Evolutionary conservation across 306 rosid genomes (phyloP), one percentile per base, ranked within the genome.

Genomic region (Medicago truncatula): DNA sequence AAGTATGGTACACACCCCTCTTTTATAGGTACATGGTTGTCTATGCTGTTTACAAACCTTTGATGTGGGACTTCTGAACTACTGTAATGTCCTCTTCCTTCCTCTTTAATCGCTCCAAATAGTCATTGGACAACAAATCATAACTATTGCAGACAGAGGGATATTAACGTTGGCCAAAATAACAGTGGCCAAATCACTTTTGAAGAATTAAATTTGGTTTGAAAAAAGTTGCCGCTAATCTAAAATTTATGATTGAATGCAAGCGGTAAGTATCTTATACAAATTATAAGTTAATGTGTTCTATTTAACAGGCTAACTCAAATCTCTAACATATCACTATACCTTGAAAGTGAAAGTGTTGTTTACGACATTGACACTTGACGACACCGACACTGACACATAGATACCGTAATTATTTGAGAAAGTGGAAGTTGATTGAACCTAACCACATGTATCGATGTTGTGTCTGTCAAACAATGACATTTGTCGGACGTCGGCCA

Each of bases 231-330:
- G 99, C 97, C 52, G 97, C 98, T 67, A 96, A 91, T 78, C 96
- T 5, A 97, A 96, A 87, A 96, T 92, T 75, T 90, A 90, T 79
- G 97, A 92, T 79, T 83, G 92, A 70, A 92, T 96, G 99, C 98
- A 92, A 74, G 97, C 99, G 46, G 99, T 96, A 83, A 83, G 99
- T 85, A 23, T 67, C 25, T 34, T 78, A n/a, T n/a, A n/a, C n/a
- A n/a, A n/a, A n/a, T n/a, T n/a, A n/a, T n/a, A n/a, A 75, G 46
- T 63, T 53, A 61, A 46, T 67, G 53, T 52, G 46, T 40, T 44
- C 17, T 40, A 3, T n/a, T 76, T 53, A 49, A 12, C 40, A 10
- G n/a, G 41, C 13, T 59, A 59, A 40, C 74, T 53, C 44, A 60
- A 75, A 68, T 57, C 41, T 70, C 67, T 81, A 18, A 81, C 78